Evolutionary conservation across 176 grass and related monocot genomes (phyloP), one percentile per base, ranked within the genome.

Genomic region (Carex myosuroides): DNA sequence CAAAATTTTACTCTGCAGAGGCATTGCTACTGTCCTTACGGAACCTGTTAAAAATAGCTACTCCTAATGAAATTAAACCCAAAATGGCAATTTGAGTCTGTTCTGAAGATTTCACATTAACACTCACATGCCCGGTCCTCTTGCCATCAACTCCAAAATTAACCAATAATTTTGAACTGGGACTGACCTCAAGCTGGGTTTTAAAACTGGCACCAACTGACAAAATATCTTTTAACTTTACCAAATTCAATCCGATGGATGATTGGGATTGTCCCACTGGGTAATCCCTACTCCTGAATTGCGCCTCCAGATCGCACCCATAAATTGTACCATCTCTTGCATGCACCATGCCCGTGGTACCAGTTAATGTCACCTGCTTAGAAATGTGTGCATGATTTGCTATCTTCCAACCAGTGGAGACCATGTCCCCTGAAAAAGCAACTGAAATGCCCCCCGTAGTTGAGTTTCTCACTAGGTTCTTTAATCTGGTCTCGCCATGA

Each of bases 81-180:
- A 98, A 82, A 29, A 98, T 72, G 21, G 88, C 85, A 86, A 95
- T 80, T 39, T 95, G 90, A 78, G 91, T 78, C 32, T 93, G 90
- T 37, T 95, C 92, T 65, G 92, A 90, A 79, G 88, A 93, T 71
- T 60, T 95, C 22, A 88, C 82, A 84, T 83, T 93, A 83, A 98
- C 76, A 69, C 87, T 89, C 44, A 98, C 70, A 65, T 87, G 88
- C 76, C 95, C 95, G 85, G 54, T 89, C 58, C 89, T 81, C 85
- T 90, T 98, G 77, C 88, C 92, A 85, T 91, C 92, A 52, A 95
- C 46, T 48, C 90, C 89, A 80, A 95, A 73, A 90, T 88, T 87
- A 88, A 93, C 59, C 0, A 80, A 82, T 69, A 89, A 78, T 70
- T 89, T 98, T 32, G 89, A 93, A 72, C 80, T 69, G 82, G 89